These are phyloP conservation scores for Elymus sibiricus DNA, from an alignment of 176 grass and related monocot genomes.

Conservation along the genomic window DNA sequence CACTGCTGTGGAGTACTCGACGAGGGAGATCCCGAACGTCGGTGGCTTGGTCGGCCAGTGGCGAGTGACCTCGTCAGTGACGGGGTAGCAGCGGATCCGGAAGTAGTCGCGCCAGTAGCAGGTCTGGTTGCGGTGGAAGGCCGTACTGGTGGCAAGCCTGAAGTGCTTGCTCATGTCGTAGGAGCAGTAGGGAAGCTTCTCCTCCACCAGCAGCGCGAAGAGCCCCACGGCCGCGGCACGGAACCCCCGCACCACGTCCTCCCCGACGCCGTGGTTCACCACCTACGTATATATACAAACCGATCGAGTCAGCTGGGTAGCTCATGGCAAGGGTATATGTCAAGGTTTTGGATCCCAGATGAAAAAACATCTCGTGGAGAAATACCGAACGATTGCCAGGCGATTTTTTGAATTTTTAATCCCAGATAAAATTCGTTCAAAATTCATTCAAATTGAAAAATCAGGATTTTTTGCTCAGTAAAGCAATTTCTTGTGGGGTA, in stretches of 20 bases:
- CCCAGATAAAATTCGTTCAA: no score
- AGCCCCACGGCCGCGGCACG: not conserved
- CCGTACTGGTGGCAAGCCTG: conserved; percentile 29
- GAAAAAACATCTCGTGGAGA: no score
- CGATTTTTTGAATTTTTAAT: no score
- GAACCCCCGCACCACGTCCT: not conserved
- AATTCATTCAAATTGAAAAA: no score
- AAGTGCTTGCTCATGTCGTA: not conserved
- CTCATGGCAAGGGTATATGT: no score
- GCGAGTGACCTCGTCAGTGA: conserved; percentile 15
- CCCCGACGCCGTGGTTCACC: not conserved
- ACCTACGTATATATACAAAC: not conserved
- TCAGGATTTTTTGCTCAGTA: no score
- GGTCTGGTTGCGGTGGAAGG: conserved; percentile 28
- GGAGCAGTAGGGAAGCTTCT: not conserved
- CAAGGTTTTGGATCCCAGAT: no score
- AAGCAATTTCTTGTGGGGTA: no score
- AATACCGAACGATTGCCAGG: no score
- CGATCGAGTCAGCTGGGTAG: no score
- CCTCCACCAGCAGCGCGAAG: not conserved
- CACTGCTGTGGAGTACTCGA: conserved; percentile 27
- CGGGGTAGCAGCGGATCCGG: not conserved
- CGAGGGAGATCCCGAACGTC: conserved; percentile 20
- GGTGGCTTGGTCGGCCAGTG: conserved; percentile 52
- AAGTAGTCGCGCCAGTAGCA: conserved; percentile 13